Evolutionary conservation across 106 monocot genomes (phyloP), one percentile per base, ranked within the genome.

Genomic region (Posidonia australis): DNA sequence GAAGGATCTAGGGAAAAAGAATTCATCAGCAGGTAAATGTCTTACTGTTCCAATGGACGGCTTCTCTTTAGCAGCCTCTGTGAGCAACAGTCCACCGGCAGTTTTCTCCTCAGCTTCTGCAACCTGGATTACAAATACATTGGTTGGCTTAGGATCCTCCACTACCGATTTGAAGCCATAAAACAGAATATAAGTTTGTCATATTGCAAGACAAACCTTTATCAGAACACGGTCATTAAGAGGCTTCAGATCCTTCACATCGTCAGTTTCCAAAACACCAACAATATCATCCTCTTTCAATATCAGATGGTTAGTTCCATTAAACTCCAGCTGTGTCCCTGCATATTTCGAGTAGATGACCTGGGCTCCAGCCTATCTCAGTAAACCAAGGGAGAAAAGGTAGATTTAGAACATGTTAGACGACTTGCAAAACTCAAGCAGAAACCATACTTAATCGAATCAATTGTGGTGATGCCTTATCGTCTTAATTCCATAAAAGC

Each of bases 281-380:
- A 86, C 76, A 36, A 86, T 67, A 54, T 82, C 86, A 68, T 86
- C 86, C 29, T 82, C 82, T 70, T 82, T 82, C 64, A 86, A 46
- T 5, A 86, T 62, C 10, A 86, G 66, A 82, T 86, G 82, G 42
- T 69, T 82, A 46, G 82, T 46, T 7, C 79, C 86, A 71, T 79
- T 72, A 60, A 86, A 82, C 58, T 86, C 79, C 64, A 81, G 46
- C 55, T 81, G 81, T 28, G 85, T 81, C 19, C 78, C 78, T 18
- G 85, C 81, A 71, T 79, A 86, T 62, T 82, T 82, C 0, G 93
- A 86, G 71, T 86, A 86, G 12, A 86, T 65, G 42, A 86, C 77
- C 48, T 79, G 69, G 17, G 25, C 26, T 60, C 86, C 86, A 68
- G 73, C 47, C 86, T 86, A 60, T 18, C 21, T 62, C 61, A 29